Evolutionary conservation across 129 eudicot species (phyloP).

Genomic region (Helianthus tuberosus): DNA sequence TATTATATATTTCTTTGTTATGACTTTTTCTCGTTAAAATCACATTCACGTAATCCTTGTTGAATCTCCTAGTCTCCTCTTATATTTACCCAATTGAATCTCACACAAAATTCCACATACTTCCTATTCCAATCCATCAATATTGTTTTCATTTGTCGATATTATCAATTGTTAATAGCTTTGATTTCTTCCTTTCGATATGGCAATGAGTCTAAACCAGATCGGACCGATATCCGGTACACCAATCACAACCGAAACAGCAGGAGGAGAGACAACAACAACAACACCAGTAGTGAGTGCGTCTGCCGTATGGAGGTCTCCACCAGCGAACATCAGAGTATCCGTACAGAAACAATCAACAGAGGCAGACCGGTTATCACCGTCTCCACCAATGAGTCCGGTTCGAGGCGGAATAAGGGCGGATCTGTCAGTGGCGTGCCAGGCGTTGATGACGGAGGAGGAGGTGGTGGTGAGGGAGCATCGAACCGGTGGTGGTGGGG

Average conservation of each 20-base stretch:
- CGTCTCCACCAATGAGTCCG: slow-evolving; percentile 92
- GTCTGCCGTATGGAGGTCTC: slow-evolving; percentile 66
- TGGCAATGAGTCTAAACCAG: slow-evolving; percentile 93
- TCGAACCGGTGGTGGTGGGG: slow-evolving; percentile 10
- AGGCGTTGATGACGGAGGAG: slow-evolving; percentile 48
- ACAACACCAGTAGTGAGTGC: slow-evolving; percentile 44
- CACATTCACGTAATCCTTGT: slow-evolving; percentile 24
- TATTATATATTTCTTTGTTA: background rate
- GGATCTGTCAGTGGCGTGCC: slow-evolving; percentile 74
- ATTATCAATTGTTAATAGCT: background rate
- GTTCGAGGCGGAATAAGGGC: slow-evolving; percentile 55
- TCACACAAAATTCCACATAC: slow-evolving; percentile 14
- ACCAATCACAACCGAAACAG: slow-evolving; percentile 41
- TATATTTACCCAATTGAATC: slow-evolving; percentile 30
- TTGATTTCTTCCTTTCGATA: slow-evolving; percentile 11
- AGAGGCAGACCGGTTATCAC: slow-evolving; percentile 50
- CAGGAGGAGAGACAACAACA: background rate
- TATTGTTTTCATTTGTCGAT: background rate
- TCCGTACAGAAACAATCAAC: slow-evolving; percentile 32
- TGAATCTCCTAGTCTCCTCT: slow-evolving; percentile 32
- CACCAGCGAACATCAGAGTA: slow-evolving; percentile 53
- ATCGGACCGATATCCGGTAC: slow-evolving; percentile 66
- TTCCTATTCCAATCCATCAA: background rate
- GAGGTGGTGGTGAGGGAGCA: slow-evolving; percentile 42
- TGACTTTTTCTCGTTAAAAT: background rate